Conservation (phyloP, 768 basidiomycete species). For the Chlorophyllum brunneum region DNA sequence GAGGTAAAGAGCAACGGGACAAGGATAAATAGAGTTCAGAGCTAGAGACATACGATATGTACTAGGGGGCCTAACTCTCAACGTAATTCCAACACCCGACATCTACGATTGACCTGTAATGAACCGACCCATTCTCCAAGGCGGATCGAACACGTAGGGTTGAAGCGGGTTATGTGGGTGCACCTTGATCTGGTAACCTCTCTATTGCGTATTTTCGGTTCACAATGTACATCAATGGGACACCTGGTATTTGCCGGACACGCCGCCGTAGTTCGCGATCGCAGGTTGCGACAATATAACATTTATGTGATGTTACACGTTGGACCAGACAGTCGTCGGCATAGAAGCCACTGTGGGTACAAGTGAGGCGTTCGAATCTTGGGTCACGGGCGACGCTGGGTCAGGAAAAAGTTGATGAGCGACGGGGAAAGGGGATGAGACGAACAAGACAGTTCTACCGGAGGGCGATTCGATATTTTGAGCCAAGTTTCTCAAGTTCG, state of each 20-base stretch:
- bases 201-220: constrained; percentile 91
- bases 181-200: constrained; percentile 90
- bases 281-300: constrained; percentile 97
- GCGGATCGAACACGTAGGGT: not conserved
- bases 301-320: constrained; percentile 91
- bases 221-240: constrained; percentile 97
- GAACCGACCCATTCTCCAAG: not conserved
- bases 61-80: not conserved
- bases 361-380: constrained; percentile 89
- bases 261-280: constrained; percentile 91
- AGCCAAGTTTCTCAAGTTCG: constrained; percentile 96
- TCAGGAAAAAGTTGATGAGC: constrained; percentile 6
- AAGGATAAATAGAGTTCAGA: not conserved
- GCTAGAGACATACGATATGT: not conserved
- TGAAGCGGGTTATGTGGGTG: constrained; percentile 44
- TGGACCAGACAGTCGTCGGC: constrained; percentile 98
- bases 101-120: not conserved
- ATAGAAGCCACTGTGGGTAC: constrained; percentile 94
- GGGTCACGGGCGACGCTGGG: constrained; percentile 94
- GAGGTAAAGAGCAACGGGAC: not conserved
- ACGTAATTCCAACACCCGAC: too few species aligned
- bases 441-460: constrained; percentile 49
- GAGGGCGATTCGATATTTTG: constrained; percentile 90
- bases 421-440: constrained; percentile 3
- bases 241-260: constrained; percentile 88